A percentile compares a stretch with the other conserved stretches of the same genome.
phyloP scores from a whole-genome alignment of 129 eudicot genomes.

The Helichrysum umbraculigerum region DNA sequence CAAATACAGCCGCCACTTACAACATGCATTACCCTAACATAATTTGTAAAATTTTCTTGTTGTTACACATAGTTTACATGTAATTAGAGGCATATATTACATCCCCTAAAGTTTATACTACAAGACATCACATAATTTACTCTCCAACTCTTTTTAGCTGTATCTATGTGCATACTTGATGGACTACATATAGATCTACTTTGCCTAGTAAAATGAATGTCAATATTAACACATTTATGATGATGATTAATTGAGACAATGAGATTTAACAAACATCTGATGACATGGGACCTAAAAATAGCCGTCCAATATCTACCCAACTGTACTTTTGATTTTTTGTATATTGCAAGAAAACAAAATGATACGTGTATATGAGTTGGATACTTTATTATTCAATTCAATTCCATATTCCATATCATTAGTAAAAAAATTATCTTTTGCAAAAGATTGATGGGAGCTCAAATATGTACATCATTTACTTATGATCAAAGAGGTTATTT shows the following conservation, averaged over 20 bases:
- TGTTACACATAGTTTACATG: too few species aligned
- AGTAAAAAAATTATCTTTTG: neutral
- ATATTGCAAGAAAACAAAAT: constrained; percentile 22
- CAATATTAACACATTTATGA: constrained; percentile 23
- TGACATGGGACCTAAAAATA: constrained; percentile 32
- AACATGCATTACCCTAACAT: too few species aligned
- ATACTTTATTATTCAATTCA: constrained; percentile 5
- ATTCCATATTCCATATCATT: constrained; percentile 26
- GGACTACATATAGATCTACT: neutral
- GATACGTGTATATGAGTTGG: constrained; percentile 10
- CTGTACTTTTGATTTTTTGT: constrained; percentile 26
- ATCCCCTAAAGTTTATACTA: too few species aligned
- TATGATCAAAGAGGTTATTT: too few species aligned
- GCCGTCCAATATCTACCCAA: constrained; percentile 28
- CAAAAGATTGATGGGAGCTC: too few species aligned
- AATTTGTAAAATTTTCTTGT: too few species aligned
- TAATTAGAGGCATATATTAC: too few species aligned
- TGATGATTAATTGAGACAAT: constrained; percentile 21
- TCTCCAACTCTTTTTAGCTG: neutral
- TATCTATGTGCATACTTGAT: neutral
- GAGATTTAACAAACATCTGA: constrained; percentile 31
- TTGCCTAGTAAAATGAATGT: neutral
- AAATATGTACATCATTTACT: too few species aligned
- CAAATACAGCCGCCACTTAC: too few species aligned
- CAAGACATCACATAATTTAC: neutral